Percentiles rank a stretch among this genome's conserved stretches.
Conservation (phyloP, 441 rosid species). For the Kokia cookei region DNA sequence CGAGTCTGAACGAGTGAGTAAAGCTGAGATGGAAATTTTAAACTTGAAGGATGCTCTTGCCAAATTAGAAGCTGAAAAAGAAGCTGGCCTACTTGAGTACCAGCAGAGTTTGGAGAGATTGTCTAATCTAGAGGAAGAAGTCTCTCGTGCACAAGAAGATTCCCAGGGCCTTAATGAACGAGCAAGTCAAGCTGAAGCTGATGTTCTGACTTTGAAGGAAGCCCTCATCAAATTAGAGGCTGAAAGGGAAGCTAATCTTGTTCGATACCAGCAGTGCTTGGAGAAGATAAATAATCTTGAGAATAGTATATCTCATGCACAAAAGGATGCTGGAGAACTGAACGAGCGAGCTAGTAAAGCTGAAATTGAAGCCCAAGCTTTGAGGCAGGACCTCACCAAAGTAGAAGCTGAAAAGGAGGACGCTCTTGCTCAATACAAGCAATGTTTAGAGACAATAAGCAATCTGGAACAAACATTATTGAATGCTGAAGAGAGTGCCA, state of each 20-base stretch:
- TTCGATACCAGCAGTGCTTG: conserved; percentile 64
- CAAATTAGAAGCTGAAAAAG: conserved; percentile 85
- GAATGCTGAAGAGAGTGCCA: conserved; percentile 54
- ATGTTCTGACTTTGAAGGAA: conserved; percentile 58
- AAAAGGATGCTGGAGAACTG: conserved; percentile 54
- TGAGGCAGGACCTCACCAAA: conserved; percentile 47
- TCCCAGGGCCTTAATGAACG: conserved; percentile 48
- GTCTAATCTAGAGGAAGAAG: conserved; percentile 62
- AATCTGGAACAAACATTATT: conserved; percentile 53
- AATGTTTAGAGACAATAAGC: conserved; percentile 53
- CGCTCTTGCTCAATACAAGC: conserved; percentile 43
- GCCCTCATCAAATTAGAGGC: conserved; percentile 46
- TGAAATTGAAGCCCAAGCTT: conserved; percentile 45
- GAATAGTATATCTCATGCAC: conserved; percentile 40
- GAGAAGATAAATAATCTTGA: conserved; percentile 63
- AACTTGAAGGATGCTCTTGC: conserved; percentile 65
- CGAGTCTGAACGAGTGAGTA: conserved; percentile 56
- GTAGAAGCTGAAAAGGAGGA: conserved; percentile 67
- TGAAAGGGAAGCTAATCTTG: conserved; percentile 54
- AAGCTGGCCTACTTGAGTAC: conserved; percentile 65
- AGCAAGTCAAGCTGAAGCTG: conserved; percentile 70
- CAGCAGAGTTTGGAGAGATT: conserved; percentile 66
- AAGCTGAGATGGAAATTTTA: conserved; percentile 69
- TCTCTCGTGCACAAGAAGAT: conserved; percentile 62
- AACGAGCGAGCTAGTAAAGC: conserved; percentile 54